A percentile compares a stretch with the other conserved stretches of the same genome.
Conservation (phyloP, 2,329 filamentous ascomycete genomes). For the Ophiostoma ips region DNA sequence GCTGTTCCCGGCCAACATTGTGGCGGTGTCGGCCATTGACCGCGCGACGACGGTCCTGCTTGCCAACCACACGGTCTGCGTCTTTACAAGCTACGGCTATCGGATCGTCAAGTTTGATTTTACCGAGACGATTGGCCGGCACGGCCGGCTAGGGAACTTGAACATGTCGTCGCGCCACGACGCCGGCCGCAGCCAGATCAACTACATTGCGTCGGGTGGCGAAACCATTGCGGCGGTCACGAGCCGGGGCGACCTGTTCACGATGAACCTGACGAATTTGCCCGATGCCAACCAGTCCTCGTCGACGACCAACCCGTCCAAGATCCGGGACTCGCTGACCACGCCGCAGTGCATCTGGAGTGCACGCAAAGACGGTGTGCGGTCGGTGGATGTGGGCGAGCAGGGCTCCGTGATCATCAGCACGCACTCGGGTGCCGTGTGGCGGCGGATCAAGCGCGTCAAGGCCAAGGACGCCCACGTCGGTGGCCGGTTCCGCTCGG, state of each 20-base stretch:
- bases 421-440: slow-evolving; percentile 83
- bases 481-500: slow-evolving; percentile 16
- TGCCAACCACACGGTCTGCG: slow-evolving; percentile 76
- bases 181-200: slow-evolving; percentile 47
- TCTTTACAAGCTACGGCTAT: slow-evolving; percentile 93
- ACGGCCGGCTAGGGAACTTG: slow-evolving; percentile 46
- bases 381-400: slow-evolving; percentile 78
- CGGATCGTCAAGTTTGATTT: slow-evolving; percentile 77
- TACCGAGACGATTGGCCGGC: slow-evolving; percentile 49
- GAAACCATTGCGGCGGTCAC: slow-evolving; percentile 87
- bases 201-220: slow-evolving; percentile 67
- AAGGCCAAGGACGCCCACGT: slow-evolving; percentile 59
- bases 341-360: slow-evolving; percentile 76
- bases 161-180: slow-evolving; percentile 54
- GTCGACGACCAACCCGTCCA: slow-evolving; percentile 85
- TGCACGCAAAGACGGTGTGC: slow-evolving; percentile 71
- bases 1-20: slow-evolving; percentile 58
- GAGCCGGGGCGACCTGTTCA: slow-evolving; percentile 74
- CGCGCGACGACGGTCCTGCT: slow-evolving; percentile 76
- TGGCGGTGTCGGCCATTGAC: slow-evolving; percentile 76
- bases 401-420: slow-evolving; percentile 91
- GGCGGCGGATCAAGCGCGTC: slow-evolving; percentile 69
- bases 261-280: slow-evolving; percentile 59
- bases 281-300: slow-evolving; percentile 43
- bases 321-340: slow-evolving; percentile 73